A percentile compares a stretch with the other conserved stretches of the same genome.
Conservation (phyloP, 768 basidiomycete species). For the Epithele typhae region DNA sequence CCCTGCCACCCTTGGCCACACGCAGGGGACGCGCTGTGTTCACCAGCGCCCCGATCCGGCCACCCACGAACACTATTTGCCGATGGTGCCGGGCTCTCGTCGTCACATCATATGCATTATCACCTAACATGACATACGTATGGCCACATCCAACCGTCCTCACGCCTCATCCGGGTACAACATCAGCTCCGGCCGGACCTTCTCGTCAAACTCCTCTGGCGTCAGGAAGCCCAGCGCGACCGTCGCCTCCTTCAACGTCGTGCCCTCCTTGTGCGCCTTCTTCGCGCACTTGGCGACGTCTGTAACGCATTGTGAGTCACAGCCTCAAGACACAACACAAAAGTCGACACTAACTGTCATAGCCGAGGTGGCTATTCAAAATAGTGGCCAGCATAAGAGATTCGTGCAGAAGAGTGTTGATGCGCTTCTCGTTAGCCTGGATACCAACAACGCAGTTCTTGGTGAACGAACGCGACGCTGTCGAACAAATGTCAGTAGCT, state of each 20-base stretch:
- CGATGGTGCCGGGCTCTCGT: neutral
- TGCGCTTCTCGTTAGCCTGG: slow-evolving; percentile 92
- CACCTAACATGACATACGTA: slow-evolving; percentile 7
- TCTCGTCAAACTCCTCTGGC: slow-evolving; percentile 88
- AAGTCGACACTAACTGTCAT: slow-evolving; percentile 74
- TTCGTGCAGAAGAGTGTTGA: slow-evolving; percentile 84
- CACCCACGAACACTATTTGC: too few relatives aligned
- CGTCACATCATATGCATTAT: slow-evolving; percentile 13
- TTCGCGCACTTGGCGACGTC: slow-evolving; percentile 98
- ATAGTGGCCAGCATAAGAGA: slow-evolving; percentile 98
- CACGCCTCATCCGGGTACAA: slow-evolving; percentile 60
- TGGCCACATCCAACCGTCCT: slow-evolving; percentile 5
- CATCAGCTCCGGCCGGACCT: slow-evolving; percentile 92
- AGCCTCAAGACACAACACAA: neutral
- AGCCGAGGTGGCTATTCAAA: slow-evolving; percentile 92
- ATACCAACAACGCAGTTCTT: slow-evolving; percentile 97
- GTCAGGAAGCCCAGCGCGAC: slow-evolving; percentile 83
- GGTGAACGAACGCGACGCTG: slow-evolving; percentile 89
- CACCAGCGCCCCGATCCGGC: too few relatives aligned
- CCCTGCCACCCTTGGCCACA: too few relatives aligned
- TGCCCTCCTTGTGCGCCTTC: slow-evolving; percentile 99
- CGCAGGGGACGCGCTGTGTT: too few relatives aligned
- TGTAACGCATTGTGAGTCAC: slow-evolving; percentile 29
- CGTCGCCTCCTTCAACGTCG: slow-evolving; percentile 93
- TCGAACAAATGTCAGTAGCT: neutral